Evolutionary conservation across 768 basidiomycete species (phyloP).

Genomic region (Neoboletus magnificus): DNA sequence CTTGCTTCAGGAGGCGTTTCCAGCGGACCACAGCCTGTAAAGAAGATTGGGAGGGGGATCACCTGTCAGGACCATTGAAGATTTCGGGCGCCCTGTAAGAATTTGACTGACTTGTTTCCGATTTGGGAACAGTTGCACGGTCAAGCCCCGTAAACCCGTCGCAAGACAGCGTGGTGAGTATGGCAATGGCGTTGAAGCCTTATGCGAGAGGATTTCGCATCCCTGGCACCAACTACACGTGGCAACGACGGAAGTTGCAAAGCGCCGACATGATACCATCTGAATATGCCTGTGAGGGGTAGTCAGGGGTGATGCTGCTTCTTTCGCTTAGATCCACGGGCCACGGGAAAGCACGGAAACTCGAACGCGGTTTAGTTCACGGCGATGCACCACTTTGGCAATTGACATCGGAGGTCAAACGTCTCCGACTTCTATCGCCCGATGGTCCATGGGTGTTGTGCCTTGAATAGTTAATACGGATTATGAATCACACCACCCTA

Average conservation of each 20-base stretch:
- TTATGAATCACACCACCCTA: neutral
- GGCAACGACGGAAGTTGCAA: conserved; percentile 17
- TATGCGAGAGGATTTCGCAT: neutral
- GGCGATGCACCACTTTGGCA: conserved; percentile 2
- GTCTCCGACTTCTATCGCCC: conserved; percentile 25
- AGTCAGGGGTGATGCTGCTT: neutral
- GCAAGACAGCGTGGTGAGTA: neutral
- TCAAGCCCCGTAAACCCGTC: neutral
- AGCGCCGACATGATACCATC: conserved; percentile 14
- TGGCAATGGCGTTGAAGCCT: conserved; percentile 1
- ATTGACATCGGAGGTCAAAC: conserved; percentile 19
- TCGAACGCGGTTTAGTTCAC: neutral
- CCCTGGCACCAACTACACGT: conserved; percentile 1
- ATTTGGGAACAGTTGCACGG: neutral
- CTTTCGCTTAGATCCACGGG: conserved; percentile 8
- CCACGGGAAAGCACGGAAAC: neutral
- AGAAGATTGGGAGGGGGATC: neutral
- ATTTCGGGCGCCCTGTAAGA: neutral
- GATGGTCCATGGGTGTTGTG: neutral
- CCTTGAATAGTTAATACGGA: neutral
- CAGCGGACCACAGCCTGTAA: neutral
- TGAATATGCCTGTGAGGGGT: neutral
- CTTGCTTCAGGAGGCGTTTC: neutral
- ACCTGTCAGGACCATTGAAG: neutral
- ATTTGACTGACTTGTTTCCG: conserved; percentile 8